A percentile compares a stretch with the other conserved stretches of the same genome.
Conservation (phyloP, 495 filamentous ascomycete species). For the Parachaetomium inaequale region DNA sequence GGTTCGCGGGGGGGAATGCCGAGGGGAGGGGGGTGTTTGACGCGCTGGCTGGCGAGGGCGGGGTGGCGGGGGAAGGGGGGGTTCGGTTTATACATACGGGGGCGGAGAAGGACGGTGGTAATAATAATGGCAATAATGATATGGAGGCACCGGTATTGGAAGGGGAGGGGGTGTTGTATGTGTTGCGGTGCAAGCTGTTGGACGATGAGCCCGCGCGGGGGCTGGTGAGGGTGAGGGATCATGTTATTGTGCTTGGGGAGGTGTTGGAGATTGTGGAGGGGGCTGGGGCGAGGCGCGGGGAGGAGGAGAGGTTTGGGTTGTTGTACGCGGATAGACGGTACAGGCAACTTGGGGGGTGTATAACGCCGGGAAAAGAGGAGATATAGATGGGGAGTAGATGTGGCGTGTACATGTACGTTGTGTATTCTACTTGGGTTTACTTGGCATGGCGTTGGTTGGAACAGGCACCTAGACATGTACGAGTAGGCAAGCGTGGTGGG, state of each 20-base stretch:
- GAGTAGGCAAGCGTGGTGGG: background rate
- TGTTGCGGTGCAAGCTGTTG: slow-evolving; percentile 40
- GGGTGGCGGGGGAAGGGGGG: slow-evolving; percentile 12
- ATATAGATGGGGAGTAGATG: slow-evolving; percentile 5
- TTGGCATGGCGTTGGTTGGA: slow-evolving; percentile 18
- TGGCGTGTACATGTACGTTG: background rate
- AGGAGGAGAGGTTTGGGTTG: slow-evolving; percentile 33
- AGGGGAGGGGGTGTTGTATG: slow-evolving; percentile 41
- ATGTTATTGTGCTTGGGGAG: slow-evolving; percentile 55
- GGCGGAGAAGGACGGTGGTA: background rate
- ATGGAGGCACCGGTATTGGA: slow-evolving; percentile 30
- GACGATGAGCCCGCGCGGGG: slow-evolving; percentile 32
- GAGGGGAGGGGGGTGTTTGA: slow-evolving; percentile 29
- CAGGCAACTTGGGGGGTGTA: slow-evolving; percentile 36
- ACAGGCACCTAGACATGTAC: background rate
- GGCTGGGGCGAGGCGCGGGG: slow-evolving; percentile 6
- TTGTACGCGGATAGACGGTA: slow-evolving; percentile 45
- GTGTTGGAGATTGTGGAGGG: slow-evolving; percentile 43
- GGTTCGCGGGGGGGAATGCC: slow-evolving; percentile 40
- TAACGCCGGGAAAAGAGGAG: slow-evolving; percentile 13
- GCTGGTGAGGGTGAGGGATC: slow-evolving; percentile 47
- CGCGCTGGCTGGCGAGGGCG: slow-evolving; percentile 19
- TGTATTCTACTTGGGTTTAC: background rate
- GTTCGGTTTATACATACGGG: too few relatives aligned
- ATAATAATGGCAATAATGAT: background rate